Evolutionary conservation across 192 early-diverging fungal species (phyloP), one percentile per base, ranked within the genome.

Genomic region (Phycomyces nitens): DNA sequence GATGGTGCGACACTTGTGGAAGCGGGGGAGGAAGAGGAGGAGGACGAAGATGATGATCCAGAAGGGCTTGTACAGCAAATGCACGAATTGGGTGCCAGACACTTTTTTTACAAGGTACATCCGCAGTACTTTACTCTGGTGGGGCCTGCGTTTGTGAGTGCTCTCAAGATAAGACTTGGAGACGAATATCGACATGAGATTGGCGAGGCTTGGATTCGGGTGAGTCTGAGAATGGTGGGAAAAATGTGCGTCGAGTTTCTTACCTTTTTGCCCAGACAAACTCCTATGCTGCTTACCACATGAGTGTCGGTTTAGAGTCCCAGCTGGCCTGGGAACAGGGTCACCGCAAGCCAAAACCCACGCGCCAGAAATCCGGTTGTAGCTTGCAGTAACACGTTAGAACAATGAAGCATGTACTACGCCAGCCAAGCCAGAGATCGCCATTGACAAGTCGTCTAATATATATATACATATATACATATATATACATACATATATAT

Each of bases 301-400:
- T 68, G 66, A 60, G 53, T 29, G 55, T 60, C 1, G 66, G 66
- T 18, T 60, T 56, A 18, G 66, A 68, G 43, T 68, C 58, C 4
- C 66, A 61, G 51, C 49, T 59, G 40, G 52, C 58, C 58, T 68
- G 65, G 65, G 65, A 68, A 60, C 26, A 61, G 39, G 60, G 60
- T 18, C 41, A 47, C 9, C 4, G 55, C 20, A 20, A n/a, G 27
- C 26, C 1, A 21, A 34, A 34, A 7, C 29, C 29, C 29, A 34
- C 29, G 29, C 29, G 29, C 29, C 29, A 34, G 29, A 34, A 34
- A 34, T 34, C 29, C 29, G 29, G 29, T 34, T 34, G 29, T 34
- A 34, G 29, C 29, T 5, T 34, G 7, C 29, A 34, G 29, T 34
- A 34, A 34, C 29, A 34, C 29, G 29, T 34, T 34, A 34, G 29